phyloP scores from a whole-genome alignment of 108 stramenopile species.

The Seminavis robusta region DNA sequence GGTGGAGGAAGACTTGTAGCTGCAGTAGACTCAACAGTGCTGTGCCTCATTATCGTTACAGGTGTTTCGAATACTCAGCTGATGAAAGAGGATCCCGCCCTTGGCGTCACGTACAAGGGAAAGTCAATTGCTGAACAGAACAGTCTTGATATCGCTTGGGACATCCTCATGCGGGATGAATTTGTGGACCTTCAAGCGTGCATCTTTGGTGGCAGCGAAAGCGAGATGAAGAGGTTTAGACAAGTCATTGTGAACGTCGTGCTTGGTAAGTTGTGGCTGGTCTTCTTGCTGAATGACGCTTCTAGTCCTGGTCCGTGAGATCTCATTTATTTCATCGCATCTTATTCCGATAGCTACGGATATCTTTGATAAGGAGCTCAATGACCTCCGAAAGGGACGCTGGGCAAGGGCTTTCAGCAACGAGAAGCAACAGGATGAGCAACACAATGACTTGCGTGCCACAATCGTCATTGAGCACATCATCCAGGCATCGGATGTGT shows the following conservation, averaged over 20 bases:
- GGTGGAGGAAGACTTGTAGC: no score
- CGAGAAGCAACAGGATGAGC: no score
- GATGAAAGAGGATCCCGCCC: conserved; percentile 18
- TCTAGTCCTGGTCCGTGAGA: no score
- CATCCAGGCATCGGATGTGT: background rate
- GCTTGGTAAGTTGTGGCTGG: no score
- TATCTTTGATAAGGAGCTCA: conserved; percentile 30
- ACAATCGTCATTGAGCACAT: background rate
- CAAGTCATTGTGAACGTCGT: no score
- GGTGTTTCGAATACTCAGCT: conserved; percentile 36
- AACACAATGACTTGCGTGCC: background rate
- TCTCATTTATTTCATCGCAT: no score
- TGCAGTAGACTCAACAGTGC: no score
- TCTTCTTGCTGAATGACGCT: no score
- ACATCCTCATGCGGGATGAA: conserved; percentile 33
- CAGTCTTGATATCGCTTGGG: conserved; percentile 33
- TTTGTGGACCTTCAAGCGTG: conserved; percentile 19
- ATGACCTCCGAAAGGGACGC: conserved; percentile 19
- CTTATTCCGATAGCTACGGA: no score
- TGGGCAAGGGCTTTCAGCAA: conserved; percentile 43
- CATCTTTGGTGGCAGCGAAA: no score
- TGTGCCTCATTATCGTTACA: no score
- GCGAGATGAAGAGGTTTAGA: no score
- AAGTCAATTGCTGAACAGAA: conserved; percentile 33
- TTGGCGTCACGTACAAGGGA: conserved; percentile 15